These are phyloP conservation scores for Tetrapyrgos nigripes DNA, from an alignment of 1,284 basidiomycete genomes.

Conservation along the genomic window DNA sequence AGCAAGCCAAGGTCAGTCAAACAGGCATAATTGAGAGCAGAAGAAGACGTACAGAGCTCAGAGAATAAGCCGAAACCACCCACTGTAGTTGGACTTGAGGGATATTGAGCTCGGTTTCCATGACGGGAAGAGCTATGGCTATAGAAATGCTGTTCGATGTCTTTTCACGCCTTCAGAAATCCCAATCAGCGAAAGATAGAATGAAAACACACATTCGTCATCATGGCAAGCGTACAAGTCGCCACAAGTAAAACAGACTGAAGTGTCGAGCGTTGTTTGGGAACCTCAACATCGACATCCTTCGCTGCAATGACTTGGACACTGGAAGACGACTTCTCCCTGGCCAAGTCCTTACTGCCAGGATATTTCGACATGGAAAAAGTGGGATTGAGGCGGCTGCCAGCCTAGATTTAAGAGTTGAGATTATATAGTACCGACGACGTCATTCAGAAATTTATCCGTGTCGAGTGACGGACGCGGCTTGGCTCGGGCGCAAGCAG, in stretches of 20 bases:
- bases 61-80: slow-evolving; percentile 58
- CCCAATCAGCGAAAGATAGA: slow-evolving; percentile 1
- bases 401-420: too few relatives aligned
- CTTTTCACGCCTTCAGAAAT: slow-evolving; percentile 30
- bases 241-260: slow-evolving; percentile 49
- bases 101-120: slow-evolving; percentile 58
- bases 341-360: background rate
- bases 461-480: too few relatives aligned
- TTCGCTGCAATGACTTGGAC: background rate
- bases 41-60: slow-evolving; percentile 51
- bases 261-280: background rate
- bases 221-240: slow-evolving; percentile 58
- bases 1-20: background rate
- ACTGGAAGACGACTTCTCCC: background rate
- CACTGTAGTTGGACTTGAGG: slow-evolving; percentile 64
- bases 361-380: background rate
- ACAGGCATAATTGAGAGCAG: background rate
- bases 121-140: slow-evolving; percentile 67
- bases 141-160: slow-evolving; percentile 51
- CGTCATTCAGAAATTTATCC: too few relatives aligned
- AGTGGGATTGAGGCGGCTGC: too few relatives aligned
- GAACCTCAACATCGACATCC: background rate
- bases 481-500: too few relatives aligned
- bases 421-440: too few relatives aligned
- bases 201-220: slow-evolving; percentile 53